Conservation (phyloP, 176 grass and related monocot genomes). For the Eleusine coracana region DNA sequence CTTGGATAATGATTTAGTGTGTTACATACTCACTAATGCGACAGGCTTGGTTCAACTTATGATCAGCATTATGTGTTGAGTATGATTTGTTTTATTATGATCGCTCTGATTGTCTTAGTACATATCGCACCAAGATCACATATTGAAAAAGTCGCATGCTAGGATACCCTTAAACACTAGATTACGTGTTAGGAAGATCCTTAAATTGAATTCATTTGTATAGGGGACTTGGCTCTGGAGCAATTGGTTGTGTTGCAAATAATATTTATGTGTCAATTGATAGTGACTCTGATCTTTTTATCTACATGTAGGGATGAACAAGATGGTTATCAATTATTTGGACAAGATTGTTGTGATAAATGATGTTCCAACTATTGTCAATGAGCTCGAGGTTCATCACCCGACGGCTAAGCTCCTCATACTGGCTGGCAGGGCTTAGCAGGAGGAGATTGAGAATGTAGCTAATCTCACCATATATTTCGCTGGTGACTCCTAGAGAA, state of each 20-base stretch:
- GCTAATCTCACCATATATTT: conserved; percentile 95
- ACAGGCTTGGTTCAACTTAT: too few species aligned
- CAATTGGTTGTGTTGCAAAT: neutral
- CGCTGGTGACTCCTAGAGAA: conserved; percentile 80
- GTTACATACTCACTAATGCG: neutral
- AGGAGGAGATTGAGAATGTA: conserved; percentile 87
- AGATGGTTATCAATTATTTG: conserved; percentile 94
- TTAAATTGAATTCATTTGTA: neutral
- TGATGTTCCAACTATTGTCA: conserved; percentile 79
- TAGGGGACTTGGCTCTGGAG: neutral
- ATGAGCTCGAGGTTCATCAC: conserved; percentile 92
- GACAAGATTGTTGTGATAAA: conserved; percentile 88
- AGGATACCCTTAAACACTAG: neutral
- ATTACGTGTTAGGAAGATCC: neutral
- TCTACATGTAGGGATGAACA: conserved; percentile 74
- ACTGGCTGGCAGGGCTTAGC: conserved; percentile 69
- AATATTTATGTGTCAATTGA: neutral
- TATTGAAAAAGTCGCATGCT: neutral
- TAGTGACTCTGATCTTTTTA: neutral
- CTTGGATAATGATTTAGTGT: neutral
- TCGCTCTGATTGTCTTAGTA: too few species aligned
- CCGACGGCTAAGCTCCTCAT: conserved; percentile 88
- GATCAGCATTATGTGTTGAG: too few species aligned
- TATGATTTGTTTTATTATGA: too few species aligned
- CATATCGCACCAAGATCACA: neutral